These are phyloP conservation scores for Takashimella tepidaria DNA, from an alignment of 1,284 basidiomycete species.

Conservation along the genomic window DNA sequence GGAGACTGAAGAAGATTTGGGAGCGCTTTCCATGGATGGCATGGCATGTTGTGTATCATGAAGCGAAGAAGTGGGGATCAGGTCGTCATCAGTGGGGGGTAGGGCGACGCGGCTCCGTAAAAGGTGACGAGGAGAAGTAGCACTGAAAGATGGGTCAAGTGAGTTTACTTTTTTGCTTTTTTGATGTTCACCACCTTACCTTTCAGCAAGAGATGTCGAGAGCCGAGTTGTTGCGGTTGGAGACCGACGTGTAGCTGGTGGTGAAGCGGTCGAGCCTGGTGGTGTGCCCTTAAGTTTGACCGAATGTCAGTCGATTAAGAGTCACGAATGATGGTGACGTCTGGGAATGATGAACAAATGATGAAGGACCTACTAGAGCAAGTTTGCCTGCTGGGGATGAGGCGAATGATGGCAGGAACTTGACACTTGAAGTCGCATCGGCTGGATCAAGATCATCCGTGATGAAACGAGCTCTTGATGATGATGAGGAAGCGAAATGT, in stretches of 20 bases:
- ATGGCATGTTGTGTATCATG: conserved; percentile 13
- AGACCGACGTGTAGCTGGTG: conserved; percentile 22
- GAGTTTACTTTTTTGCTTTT: no score
- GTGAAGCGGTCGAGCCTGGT: conserved; percentile 9
- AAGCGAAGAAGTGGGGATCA: conserved; percentile 21
- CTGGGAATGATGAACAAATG: conserved; percentile 1
- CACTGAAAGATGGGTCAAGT: conserved; percentile 1
- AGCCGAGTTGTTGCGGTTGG: conserved; percentile 21
- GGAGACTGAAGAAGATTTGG: neutral
- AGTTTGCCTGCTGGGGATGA: conserved; percentile 34
- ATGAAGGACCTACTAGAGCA: conserved; percentile 27
- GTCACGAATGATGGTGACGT: no score
- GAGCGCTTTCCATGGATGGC: conserved; percentile 1
- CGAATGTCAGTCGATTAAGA: neutral
- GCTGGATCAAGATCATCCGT: conserved; percentile 34
- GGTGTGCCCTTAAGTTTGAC: conserved; percentile 16
- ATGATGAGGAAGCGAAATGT: conserved; percentile 4
- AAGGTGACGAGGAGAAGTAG: conserved; percentile 11
- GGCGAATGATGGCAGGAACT: conserved; percentile 40
- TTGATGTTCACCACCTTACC: no score
- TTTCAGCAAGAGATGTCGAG: conserved; percentile 17
- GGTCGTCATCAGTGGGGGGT: conserved; percentile 17
- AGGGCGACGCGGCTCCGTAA: conserved; percentile 5
- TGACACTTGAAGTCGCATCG: conserved; percentile 31
- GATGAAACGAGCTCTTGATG: conserved; percentile 16